phyloP scores from a whole-genome alignment of 75 land plant species.

The Azolla pinnata region DNA sequence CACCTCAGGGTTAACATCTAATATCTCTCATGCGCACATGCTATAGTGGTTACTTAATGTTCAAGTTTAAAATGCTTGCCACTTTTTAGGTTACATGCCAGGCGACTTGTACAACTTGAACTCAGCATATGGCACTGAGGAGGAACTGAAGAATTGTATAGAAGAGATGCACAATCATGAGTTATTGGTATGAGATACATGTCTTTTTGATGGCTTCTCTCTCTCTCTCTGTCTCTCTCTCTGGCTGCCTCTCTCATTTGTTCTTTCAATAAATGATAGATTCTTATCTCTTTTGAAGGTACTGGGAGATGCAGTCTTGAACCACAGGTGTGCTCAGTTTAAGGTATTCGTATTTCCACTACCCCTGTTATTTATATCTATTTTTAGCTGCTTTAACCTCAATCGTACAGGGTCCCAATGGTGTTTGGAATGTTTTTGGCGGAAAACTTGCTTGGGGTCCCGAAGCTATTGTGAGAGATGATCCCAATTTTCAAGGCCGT shows the following conservation, averaged over 20 bases:
- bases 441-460: conserved; percentile 69
- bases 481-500: conserved; percentile 70
- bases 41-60: not conserved
- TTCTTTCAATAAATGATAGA: not conserved
- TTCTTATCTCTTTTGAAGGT: conserved; percentile 23
- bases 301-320: conserved; percentile 69
- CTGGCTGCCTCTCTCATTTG: not conserved
- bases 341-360: conserved; percentile 26
- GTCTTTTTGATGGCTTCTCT: not conserved
- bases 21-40: not conserved
- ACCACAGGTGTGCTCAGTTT: conserved; percentile 73
- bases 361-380: not conserved
- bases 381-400: not conserved
- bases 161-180: conserved; percentile 67
- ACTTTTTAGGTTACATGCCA: conserved; percentile 91
- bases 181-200: conserved; percentile 33
- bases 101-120: conserved; percentile 63
- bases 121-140: conserved; percentile 59
- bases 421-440: conserved; percentile 73
- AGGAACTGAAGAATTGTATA: conserved; percentile 57
- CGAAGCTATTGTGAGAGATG: conserved; percentile 72
- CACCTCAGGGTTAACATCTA: conserved; percentile 51
- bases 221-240: conserved; percentile 2
- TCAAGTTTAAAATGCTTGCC: conserved; percentile 6
- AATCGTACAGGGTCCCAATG: conserved; percentile 48